Evolutionary conservation across 2,329 filamentous ascomycete genomes (phyloP).

Genomic region (Aureobasidium vineae): DNA sequence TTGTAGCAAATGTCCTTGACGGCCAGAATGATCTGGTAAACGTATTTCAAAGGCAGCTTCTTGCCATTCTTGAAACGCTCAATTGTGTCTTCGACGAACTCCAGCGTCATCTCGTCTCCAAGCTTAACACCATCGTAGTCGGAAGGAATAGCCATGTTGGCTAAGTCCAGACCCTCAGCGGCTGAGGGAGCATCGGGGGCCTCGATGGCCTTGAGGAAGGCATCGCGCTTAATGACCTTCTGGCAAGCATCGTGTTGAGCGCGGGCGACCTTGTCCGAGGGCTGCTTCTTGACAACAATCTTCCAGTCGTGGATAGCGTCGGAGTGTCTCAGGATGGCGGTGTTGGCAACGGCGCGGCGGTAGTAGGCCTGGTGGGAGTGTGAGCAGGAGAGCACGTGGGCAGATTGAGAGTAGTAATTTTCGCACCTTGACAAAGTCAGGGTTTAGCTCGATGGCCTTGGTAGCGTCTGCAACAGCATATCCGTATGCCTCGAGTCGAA

Average conservation of each 20-base stretch:
- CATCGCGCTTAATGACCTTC: conserved; percentile 86
- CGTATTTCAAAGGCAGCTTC: conserved; percentile 93
- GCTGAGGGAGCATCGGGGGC: conserved; percentile 89
- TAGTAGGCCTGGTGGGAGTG: conserved; percentile 65
- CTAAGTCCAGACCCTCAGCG: conserved; percentile 83
- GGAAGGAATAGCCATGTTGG: conserved; percentile 76
- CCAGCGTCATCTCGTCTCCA: conserved; percentile 82
- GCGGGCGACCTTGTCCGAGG: conserved; percentile 84
- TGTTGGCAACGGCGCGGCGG: conserved; percentile 85
- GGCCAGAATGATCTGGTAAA: conserved; percentile 90
- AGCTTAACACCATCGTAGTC: conserved; percentile 82
- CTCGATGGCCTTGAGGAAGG: conserved; percentile 94
- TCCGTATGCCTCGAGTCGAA: conserved; percentile 93
- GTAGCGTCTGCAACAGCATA: conserved; percentile 89
- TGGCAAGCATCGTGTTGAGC: conserved; percentile 90
- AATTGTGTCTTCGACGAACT: conserved; percentile 98
- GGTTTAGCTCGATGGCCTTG: conserved; percentile 86
- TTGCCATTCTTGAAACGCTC: conserved; percentile 94
- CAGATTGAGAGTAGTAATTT: conserved; percentile 38
- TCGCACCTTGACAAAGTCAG: conserved; percentile 76
- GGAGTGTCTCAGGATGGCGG: conserved; percentile 82
- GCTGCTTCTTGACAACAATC: conserved; percentile 81
- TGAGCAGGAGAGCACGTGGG: conserved; percentile 14
- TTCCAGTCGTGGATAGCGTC: conserved; percentile 93
- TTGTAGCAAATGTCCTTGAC: conserved; percentile 87